A percentile compares a stretch with the other conserved stretches of the same genome.
phyloP scores from a whole-genome alignment of 2,329 filamentous ascomycete species.

The Fusarium newnesense region DNA sequence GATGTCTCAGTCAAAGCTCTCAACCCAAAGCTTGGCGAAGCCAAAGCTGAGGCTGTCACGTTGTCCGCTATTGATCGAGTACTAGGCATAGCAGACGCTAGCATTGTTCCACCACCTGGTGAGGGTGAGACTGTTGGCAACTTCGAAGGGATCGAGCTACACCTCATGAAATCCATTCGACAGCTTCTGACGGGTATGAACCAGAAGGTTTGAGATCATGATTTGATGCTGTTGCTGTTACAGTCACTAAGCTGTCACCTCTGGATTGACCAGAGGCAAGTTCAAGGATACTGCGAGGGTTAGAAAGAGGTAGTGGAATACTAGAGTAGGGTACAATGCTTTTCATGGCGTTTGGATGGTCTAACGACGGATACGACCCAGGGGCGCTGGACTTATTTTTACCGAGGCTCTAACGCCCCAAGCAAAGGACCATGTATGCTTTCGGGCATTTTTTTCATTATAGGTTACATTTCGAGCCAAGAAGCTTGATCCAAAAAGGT shows the following conservation, averaged over 20 bases:
- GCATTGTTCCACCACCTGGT: slow-evolving; percentile 50
- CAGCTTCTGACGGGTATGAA: slow-evolving; percentile 54
- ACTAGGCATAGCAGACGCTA: slow-evolving; percentile 58
- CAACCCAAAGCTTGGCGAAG: slow-evolving; percentile 52
- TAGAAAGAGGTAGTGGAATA: slow-evolving; percentile 17
- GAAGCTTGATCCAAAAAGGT: slow-evolving; percentile 19
- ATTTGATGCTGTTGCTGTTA: neutral
- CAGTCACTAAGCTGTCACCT: neutral
- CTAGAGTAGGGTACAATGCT: slow-evolving; percentile 25
- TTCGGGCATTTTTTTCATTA: slow-evolving; percentile 11
- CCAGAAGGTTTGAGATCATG: slow-evolving; percentile 47
- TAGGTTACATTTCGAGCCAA: slow-evolving; percentile 14
- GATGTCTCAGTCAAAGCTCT: slow-evolving; percentile 57
- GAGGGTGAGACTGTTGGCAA: slow-evolving; percentile 49
- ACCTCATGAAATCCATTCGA: slow-evolving; percentile 54
- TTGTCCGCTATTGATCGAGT: slow-evolving; percentile 63
- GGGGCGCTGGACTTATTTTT: slow-evolving; percentile 33
- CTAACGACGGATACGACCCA: slow-evolving; percentile 42
- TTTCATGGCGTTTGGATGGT: slow-evolving; percentile 42
- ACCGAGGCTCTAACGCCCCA: slow-evolving; percentile 18
- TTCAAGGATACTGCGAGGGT: neutral
- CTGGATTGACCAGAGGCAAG: neutral
- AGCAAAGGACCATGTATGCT: slow-evolving; percentile 2
- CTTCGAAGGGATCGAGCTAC: slow-evolving; percentile 54
- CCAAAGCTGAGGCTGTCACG: slow-evolving; percentile 58